A percentile compares a stretch with the other conserved stretches of the same genome.
phyloP scores from a whole-genome alignment of 352 stramenopile genomes.

The Phytophthora rubi region DNA sequence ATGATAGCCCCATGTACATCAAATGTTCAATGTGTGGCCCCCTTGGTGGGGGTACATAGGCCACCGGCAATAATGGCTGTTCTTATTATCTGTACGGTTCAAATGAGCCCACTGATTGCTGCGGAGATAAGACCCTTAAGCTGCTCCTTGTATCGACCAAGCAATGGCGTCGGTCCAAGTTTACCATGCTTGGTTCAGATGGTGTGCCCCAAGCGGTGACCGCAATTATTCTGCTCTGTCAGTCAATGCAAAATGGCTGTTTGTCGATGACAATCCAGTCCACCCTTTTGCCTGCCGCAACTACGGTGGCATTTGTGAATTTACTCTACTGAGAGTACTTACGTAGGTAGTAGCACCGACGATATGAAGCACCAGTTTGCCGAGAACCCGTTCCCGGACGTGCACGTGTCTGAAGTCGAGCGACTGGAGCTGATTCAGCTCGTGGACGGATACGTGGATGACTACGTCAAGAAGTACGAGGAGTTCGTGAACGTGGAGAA shows the following conservation, averaged over 20 bases:
- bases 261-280: not conserved
- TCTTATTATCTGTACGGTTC: conserved; percentile 1
- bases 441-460: conserved; percentile 16
- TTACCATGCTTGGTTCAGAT: not conserved
- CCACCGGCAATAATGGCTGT: not conserved
- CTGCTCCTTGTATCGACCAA: not conserved
- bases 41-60: not conserved
- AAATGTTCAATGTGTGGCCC: not conserved
- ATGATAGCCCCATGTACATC: not conserved
- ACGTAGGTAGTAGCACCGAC: not conserved
- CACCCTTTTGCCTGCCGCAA: not conserved
- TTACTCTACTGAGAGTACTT: conserved; percentile 20
- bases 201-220: conserved; percentile 1
- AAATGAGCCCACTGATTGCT: not conserved
- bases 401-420: conserved; percentile 20
- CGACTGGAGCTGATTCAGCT: conserved; percentile 24
- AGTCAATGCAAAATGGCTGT: not conserved
- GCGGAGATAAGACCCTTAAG: not conserved
- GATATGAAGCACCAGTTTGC: conserved; percentile 26
- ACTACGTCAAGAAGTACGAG: conserved; percentile 36
- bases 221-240: not conserved
- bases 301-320: conserved; percentile 11
- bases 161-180: not conserved
- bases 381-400: conserved; percentile 14
- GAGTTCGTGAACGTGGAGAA: conserved; percentile 20